Evolutionary conservation across 805 yeast genomes (phyloP).

Genomic region (Wickerhamiella sergipiensis): DNA sequence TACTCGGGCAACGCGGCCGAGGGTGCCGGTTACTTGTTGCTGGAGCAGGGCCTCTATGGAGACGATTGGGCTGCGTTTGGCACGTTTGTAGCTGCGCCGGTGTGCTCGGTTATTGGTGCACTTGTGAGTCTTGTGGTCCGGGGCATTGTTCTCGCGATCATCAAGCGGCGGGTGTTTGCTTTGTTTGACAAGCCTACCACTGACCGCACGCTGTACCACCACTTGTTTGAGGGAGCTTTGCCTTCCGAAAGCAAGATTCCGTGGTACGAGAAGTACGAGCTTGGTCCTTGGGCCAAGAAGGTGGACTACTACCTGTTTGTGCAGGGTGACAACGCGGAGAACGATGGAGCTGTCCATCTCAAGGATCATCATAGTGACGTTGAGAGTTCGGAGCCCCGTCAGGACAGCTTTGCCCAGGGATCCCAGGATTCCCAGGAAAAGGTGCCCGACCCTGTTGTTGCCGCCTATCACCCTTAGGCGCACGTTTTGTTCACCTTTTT

Average conservation of each 20-base stretch:
- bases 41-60: slow-evolving; percentile 53
- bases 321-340: slow-evolving; percentile 5
- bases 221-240: slow-evolving; percentile 5
- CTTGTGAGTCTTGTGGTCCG: slow-evolving; percentile 33
- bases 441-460: neutral
- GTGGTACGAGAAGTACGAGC: slow-evolving; percentile 16
- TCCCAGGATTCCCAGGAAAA: neutral
- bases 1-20: slow-evolving; percentile 56
- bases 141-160: slow-evolving; percentile 7
- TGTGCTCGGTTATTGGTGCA: slow-evolving; percentile 57
- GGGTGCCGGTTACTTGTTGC: slow-evolving; percentile 65
- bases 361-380: neutral
- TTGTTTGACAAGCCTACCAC: slow-evolving; percentile 14
- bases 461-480: neutral
- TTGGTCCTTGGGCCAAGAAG: slow-evolving; percentile 2
- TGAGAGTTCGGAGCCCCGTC: neutral
- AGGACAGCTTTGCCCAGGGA: neutral
- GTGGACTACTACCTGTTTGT: slow-evolving; percentile 15
- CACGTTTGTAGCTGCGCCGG: slow-evolving; percentile 83
- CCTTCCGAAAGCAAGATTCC: slow-evolving; percentile 2
- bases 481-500: no score
- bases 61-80: slow-evolving; percentile 92
- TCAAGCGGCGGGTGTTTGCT: slow-evolving; percentile 6
- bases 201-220: neutral
- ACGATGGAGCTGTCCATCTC: neutral